phyloP scores from a whole-genome alignment of 805 yeast species.

The Lipomyces spencermartinsiae region DNA sequence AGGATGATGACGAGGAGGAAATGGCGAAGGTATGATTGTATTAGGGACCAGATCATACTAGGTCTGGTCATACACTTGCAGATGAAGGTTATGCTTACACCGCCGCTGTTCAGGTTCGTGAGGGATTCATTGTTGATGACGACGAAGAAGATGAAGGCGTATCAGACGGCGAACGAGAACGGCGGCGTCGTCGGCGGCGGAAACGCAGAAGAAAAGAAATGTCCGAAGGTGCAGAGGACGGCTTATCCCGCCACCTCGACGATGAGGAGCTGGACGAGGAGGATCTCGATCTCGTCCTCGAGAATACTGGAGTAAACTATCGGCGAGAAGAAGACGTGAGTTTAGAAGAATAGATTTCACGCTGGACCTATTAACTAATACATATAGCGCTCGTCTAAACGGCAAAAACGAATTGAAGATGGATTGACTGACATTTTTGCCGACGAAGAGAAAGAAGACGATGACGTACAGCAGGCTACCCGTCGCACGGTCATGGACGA shows the following conservation, averaged over 20 bases:
- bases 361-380: not conserved
- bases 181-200: slow-evolving; percentile 34
- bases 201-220: slow-evolving; percentile 41
- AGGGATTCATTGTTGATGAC: slow-evolving; percentile 93
- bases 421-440: slow-evolving; percentile 75
- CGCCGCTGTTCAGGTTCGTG: slow-evolving; percentile 58
- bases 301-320: slow-evolving; percentile 76
- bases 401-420: slow-evolving; percentile 49
- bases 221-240: slow-evolving; percentile 36
- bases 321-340: slow-evolving; percentile 13
- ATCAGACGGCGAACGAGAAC: slow-evolving; percentile 46
- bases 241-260: slow-evolving; percentile 25
- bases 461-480: slow-evolving; percentile 44
- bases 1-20: slow-evolving; percentile 92
- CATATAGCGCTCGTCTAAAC: slow-evolving; percentile 33
- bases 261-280: slow-evolving; percentile 89
- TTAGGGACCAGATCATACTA: not conserved
- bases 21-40: slow-evolving; percentile 56
- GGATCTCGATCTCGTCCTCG: slow-evolving; percentile 89
- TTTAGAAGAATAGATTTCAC: not conserved
- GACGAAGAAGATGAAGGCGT: slow-evolving; percentile 74
- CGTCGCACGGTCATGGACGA: slow-evolving; percentile 64
- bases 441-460: slow-evolving; percentile 51
- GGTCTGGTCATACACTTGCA: not conserved
- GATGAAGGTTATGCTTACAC: not conserved